Conservation (phyloP, 106 monocot species). For the Dactylorhiza incarnata region DNA sequence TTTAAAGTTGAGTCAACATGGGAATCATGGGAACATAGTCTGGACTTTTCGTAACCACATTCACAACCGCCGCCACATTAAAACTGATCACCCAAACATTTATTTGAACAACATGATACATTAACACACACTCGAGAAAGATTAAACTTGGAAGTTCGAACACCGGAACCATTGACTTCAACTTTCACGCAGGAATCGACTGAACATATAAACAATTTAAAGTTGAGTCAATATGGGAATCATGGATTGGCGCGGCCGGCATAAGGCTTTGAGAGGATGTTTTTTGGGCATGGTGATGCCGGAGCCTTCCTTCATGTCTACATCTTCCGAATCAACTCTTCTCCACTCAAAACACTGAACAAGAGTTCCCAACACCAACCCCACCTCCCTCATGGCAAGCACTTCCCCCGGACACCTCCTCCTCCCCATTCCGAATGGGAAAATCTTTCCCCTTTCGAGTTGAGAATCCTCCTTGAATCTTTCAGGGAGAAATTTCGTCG, state of each 20-base stretch:
- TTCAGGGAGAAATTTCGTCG: too few species aligned
- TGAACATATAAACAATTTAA: neutral
- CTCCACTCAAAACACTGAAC: conserved; percentile 25
- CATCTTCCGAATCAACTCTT: conserved; percentile 9
- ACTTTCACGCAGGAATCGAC: too few species aligned
- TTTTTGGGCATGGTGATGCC: conserved; percentile 6
- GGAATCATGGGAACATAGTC: neutral
- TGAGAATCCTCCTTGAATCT: neutral
- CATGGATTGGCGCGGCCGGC: neutral
- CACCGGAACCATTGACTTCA: too few species aligned
- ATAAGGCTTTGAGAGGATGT: conserved; percentile 10
- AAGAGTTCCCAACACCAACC: conserved; percentile 8
- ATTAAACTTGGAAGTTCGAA: too few species aligned
- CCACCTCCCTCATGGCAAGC: conserved; percentile 8
- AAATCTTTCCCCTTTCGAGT: neutral
- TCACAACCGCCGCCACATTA: too few species aligned
- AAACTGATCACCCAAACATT: too few species aligned
- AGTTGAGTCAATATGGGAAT: neutral
- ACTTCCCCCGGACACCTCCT: conserved; percentile 13
- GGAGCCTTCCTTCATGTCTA: conserved; percentile 9
- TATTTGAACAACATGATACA: too few species aligned
- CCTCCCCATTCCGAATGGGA: conserved; percentile 17
- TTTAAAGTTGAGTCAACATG: neutral
- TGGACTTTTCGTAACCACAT: too few species aligned
- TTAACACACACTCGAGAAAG: too few species aligned